phyloP scores from a whole-genome alignment of 1,284 basidiomycete species.

The Tylopilus sp. region DNA sequence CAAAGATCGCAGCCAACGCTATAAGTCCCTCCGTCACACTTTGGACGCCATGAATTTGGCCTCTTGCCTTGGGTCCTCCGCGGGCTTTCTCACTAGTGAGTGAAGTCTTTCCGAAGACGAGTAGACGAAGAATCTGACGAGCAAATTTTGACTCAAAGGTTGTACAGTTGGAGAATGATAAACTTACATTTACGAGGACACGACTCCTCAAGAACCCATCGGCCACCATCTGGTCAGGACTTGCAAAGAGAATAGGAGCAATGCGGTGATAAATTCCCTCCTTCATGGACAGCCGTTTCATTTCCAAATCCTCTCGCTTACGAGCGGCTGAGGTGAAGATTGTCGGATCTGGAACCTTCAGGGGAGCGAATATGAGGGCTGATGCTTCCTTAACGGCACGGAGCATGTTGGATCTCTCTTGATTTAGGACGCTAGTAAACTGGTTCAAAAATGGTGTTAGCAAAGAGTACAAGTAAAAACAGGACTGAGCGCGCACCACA shows the following conservation, averaged over 20 bases:
- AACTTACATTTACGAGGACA: constrained; percentile 6
- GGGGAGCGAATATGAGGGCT: constrained; percentile 1
- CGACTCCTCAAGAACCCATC: constrained; percentile 4
- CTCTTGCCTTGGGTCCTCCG: constrained; percentile 13
- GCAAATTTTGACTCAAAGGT: neutral
- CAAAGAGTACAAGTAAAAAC: too few species aligned
- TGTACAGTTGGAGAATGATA: neutral
- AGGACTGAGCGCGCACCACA: neutral
- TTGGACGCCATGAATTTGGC: neutral
- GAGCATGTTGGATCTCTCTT: constrained; percentile 16
- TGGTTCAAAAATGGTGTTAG: neutral
- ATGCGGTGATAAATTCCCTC: neutral
- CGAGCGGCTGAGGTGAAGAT: neutral
- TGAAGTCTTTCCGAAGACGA: constrained; percentile 3
- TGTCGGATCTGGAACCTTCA: neutral
- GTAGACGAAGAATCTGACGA: constrained; percentile 2
- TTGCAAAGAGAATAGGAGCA: neutral
- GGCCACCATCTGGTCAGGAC: neutral
- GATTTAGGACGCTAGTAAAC: constrained; percentile 6
- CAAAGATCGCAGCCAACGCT: neutral
- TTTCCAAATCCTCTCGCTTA: neutral
- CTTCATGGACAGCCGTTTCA: constrained; percentile 3
- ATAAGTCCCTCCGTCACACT: constrained; percentile 12
- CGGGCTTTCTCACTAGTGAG: constrained; percentile 1
- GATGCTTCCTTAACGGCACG: constrained; percentile 8